Percentiles rank a stretch among this genome's conserved stretches.
Evolutionary conservation across 1,284 basidiomycete species (phyloP).

Genomic region (Amylostereum areolatum): DNA sequence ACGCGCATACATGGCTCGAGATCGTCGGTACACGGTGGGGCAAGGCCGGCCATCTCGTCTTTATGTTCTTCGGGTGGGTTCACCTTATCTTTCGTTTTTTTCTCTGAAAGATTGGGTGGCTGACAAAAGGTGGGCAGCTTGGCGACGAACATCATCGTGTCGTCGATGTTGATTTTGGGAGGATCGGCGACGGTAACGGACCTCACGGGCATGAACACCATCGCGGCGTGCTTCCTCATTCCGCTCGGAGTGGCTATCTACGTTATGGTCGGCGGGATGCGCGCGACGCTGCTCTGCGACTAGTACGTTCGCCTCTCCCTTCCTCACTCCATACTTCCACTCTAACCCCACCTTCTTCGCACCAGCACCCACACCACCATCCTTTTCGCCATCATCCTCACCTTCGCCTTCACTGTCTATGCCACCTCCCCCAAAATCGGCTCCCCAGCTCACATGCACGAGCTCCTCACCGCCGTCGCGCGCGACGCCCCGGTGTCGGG

Average conservation of each 20-base stretch:
- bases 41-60: constrained; percentile 48
- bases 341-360: constrained; percentile 28
- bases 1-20: constrained; percentile 58
- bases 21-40: constrained; percentile 59
- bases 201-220: constrained; percentile 50
- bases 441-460: constrained; percentile 44
- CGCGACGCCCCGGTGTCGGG: constrained; percentile 41
- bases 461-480: constrained; percentile 38
- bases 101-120: no score
- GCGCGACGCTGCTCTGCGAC: constrained; percentile 37
- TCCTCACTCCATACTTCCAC: background rate
- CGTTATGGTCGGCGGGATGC: constrained; percentile 48
- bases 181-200: constrained; percentile 56
- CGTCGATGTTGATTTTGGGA: constrained; percentile 54
- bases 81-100: no score
- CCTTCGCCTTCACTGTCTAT: constrained; percentile 68
- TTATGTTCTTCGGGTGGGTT: constrained; percentile 56
- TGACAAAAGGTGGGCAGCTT: constrained; percentile 23
- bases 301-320: constrained; percentile 18
- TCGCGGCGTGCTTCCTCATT: constrained; percentile 61
- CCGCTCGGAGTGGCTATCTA: constrained; percentile 50
- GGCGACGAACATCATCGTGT: constrained; percentile 59
- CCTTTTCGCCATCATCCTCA: constrained; percentile 76
- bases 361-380: constrained; percentile 72
- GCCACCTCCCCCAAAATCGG: constrained; percentile 56